Conservation (phyloP, 768 basidiomycete species). For the Phanerodontia chrysosporium region DNA sequence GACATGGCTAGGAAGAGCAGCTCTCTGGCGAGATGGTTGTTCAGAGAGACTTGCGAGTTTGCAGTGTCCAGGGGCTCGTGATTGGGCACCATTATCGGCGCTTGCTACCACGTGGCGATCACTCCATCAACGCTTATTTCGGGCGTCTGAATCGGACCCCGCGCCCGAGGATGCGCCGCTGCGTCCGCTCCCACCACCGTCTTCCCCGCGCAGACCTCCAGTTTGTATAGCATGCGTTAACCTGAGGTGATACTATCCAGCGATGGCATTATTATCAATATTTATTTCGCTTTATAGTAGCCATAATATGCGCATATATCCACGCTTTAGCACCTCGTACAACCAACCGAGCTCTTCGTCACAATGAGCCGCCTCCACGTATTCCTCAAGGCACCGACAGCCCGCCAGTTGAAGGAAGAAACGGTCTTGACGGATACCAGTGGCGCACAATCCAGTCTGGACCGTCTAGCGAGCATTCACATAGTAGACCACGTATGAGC, state of each 20-base stretch:
- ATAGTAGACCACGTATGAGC: constrained; percentile 1
- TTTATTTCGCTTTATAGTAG: too few species aligned
- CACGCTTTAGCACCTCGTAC: too few species aligned
- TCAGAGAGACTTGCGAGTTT: background rate
- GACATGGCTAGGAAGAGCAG: background rate
- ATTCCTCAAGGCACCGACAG: constrained; percentile 1
- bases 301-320: too few species aligned
- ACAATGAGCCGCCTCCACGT: constrained; percentile 4
- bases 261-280: too few species aligned
- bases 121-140: background rate
- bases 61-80: background rate
- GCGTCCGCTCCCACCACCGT: too few species aligned
- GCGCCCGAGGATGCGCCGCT: too few species aligned
- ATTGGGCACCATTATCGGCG: background rate
- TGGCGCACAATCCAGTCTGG: too few species aligned
- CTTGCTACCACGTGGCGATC: background rate
- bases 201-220: too few species aligned
- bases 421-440: too few species aligned
- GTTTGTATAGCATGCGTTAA: too few species aligned
- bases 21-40: background rate
- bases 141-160: background rate
- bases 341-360: too few species aligned
- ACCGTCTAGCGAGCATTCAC: background rate
- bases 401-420: background rate
- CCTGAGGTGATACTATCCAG: too few species aligned